These are phyloP conservation scores for Cyberlindnera galapagoensis DNA, from an alignment of 805 yeast species.

Conservation along the genomic window DNA sequence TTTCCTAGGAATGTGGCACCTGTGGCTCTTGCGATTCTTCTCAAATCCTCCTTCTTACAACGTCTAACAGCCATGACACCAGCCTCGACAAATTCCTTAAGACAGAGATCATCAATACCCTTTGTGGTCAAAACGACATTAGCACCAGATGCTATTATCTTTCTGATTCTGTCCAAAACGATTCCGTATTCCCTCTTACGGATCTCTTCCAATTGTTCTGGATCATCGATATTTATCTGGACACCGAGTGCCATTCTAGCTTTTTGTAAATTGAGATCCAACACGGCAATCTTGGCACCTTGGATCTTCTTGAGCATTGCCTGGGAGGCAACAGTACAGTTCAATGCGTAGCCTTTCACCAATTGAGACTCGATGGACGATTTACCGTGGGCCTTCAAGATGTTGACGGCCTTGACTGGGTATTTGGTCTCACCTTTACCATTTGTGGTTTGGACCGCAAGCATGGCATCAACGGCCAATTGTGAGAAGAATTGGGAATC, in stretches of 20 bases:
- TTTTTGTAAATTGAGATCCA: conserved; percentile 90
- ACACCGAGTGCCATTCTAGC: conserved; percentile 98
- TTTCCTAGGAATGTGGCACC: conserved; percentile 88
- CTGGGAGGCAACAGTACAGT: conserved; percentile 95
- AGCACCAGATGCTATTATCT: conserved; percentile 80
- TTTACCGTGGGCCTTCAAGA: conserved; percentile 94
- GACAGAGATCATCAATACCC: conserved; percentile 96
- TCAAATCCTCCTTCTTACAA: conserved; percentile 92
- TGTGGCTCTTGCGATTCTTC: conserved; percentile 96
- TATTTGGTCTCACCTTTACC: conserved; percentile 82
- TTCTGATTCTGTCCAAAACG: conserved; percentile 60
- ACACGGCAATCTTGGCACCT: conserved; percentile 77
- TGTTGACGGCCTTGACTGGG: conserved; percentile 96
- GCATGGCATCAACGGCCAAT: conserved; percentile 91
- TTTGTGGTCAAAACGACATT: conserved; percentile 93
- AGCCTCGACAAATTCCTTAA: conserved; percentile 85
- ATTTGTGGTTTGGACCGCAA: conserved; percentile 89
- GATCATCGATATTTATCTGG: conserved; percentile 93
- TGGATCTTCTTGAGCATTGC: conserved; percentile 78
- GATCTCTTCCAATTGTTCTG: conserved; percentile 93
- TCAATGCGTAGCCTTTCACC: conserved; percentile 91
- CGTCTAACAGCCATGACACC: conserved; percentile 89
- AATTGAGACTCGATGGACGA: conserved; percentile 81
- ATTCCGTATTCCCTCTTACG: conserved; percentile 86
- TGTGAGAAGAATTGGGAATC: conserved; percentile 86